phyloP scores from a whole-genome alignment of 2,329 filamentous ascomycete species.

The Chaetoscypha palmicola region DNA sequence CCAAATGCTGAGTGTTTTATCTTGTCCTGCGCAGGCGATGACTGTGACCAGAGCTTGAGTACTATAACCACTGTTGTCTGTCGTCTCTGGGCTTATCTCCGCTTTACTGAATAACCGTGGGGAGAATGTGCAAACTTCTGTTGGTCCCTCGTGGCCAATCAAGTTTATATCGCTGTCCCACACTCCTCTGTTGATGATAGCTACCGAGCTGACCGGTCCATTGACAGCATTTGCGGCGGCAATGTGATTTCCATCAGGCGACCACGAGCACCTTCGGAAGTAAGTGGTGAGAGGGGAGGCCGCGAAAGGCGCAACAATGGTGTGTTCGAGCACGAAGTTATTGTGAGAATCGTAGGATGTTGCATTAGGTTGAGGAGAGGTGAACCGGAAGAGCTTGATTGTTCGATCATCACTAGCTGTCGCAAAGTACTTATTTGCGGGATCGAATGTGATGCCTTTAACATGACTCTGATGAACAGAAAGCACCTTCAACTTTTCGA shows the following conservation, averaged over 20 bases:
- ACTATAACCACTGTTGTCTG: constrained; percentile 41
- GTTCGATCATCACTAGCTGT: constrained; percentile 95
- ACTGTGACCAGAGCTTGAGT: constrained; percentile 67
- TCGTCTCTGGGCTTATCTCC: constrained; percentile 45
- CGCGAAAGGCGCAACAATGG: constrained; percentile 78
- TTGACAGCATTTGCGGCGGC: constrained; percentile 96
- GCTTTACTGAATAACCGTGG: constrained; percentile 78
- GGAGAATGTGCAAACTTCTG: constrained; percentile 96
- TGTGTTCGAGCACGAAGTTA: constrained; percentile 93
- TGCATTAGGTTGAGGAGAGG: constrained; percentile 80
- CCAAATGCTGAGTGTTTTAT: constrained; percentile 95
- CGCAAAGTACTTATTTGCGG: constrained; percentile 98
- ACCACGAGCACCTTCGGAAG: constrained; percentile 95
- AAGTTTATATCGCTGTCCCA: constrained; percentile 98
- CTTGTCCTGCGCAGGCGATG: constrained; percentile 92
- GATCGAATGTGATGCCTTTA: constrained; percentile 97
- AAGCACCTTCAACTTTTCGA: constrained; percentile 93
- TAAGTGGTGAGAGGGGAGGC: constrained; percentile 94
- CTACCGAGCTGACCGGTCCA: constrained; percentile 92
- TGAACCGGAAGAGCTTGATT: constrained; percentile 95
- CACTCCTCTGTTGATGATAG: constrained; percentile 82
- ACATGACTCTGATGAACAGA: constrained; percentile 94
- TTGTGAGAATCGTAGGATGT: constrained; percentile 93
- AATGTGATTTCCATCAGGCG: constrained; percentile 93
- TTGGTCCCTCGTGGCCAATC: constrained; percentile 93